Percentiles rank a stretch among this genome's conserved stretches.
Evolutionary conservation across 2,329 filamentous ascomycete genomes (phyloP).

Genomic region (Aspergillus floridensis): DNA sequence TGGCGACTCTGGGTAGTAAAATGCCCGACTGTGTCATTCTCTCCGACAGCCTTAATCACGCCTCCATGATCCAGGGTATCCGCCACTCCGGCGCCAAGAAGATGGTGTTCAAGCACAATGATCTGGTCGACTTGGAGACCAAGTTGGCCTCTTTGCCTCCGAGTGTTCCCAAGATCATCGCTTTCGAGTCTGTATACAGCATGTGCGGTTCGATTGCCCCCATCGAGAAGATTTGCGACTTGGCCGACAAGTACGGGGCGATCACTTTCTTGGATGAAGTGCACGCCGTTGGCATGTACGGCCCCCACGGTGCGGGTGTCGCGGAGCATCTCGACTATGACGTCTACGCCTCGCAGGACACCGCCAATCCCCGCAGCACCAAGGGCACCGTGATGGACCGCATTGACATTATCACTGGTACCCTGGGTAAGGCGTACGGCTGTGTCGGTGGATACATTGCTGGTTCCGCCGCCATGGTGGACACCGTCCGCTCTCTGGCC

Average conservation of each 20-base stretch:
- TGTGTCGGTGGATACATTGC: conserved; percentile 98
- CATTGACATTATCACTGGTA: conserved; percentile 96
- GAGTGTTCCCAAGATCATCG: conserved; percentile 92
- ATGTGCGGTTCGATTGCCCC: conserved; percentile 98
- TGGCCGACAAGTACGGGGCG: conserved; percentile 96
- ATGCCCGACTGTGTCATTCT: conserved; percentile 94
- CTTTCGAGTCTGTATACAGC: conserved; percentile 97
- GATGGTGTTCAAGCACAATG: conserved; percentile 98
- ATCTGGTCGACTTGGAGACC: conserved; percentile 84
- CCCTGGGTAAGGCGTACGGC: conserved; percentile 94
- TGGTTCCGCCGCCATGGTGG: conserved; percentile 79
- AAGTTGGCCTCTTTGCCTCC: conserved; percentile 86
- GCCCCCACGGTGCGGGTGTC: conserved; percentile 89
- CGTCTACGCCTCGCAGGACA: conserved; percentile 70
- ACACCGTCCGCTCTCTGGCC: conserved; percentile 89
- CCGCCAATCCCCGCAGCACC: conserved; percentile 44
- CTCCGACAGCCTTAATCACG: conserved; percentile 96
- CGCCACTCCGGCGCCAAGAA: conserved; percentile 96
- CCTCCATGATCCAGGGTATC: conserved; percentile 99
- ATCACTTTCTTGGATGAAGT: conserved; percentile 98
- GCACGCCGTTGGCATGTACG: conserved; percentile 98
- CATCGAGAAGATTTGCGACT: conserved; percentile 91
- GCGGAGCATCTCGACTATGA: conserved; percentile 97
- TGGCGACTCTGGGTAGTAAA: conserved; percentile 95
- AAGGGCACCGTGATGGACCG: conserved; percentile 89